Evolutionary conservation across 192 early-diverging fungal genomes (phyloP).

Genomic region (Backusella parvicylindrica): DNA sequence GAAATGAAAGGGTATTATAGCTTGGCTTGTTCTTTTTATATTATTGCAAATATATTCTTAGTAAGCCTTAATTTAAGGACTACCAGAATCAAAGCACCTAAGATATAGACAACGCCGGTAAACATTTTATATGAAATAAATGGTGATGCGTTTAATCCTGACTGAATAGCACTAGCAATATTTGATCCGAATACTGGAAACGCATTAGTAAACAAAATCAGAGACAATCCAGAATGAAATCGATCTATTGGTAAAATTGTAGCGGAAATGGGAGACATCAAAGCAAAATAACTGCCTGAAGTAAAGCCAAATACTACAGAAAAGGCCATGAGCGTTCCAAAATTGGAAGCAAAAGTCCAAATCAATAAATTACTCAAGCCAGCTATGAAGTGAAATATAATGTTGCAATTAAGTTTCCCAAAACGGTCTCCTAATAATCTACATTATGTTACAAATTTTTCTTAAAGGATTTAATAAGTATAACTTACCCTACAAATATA

Average conservation of each 20-base stretch:
- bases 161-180: slow-evolving; percentile 34
- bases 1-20: not conserved
- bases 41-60: slow-evolving; percentile 10
- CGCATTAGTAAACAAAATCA: slow-evolving; percentile 19
- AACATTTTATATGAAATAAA: slow-evolving; percentile 43
- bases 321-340: slow-evolving; percentile 28
- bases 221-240: slow-evolving; percentile 25
- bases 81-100: not conserved
- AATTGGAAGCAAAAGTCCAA: slow-evolving; percentile 31
- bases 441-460: not conserved
- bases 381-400: slow-evolving; percentile 24
- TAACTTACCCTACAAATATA: slow-evolving; percentile 14
- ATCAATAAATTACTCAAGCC: slow-evolving; percentile 25
- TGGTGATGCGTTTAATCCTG: slow-evolving; percentile 17
- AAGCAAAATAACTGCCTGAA: slow-evolving; percentile 32
- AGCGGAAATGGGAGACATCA: slow-evolving; percentile 29
- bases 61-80: slow-evolving; percentile 17
- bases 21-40: not conserved
- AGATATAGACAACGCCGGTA: slow-evolving; percentile 18
- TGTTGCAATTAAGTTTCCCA: slow-evolving; percentile 27
- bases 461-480: not conserved
- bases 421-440: slow-evolving; percentile 20
- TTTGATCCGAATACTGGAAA: slow-evolving; percentile 29
- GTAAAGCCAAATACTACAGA: slow-evolving; percentile 30
- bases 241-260: slow-evolving; percentile 12